Evolutionary conservation across 305 asterid species (phyloP).

Genomic region (Fraxinus xanthoxyloides): DNA sequence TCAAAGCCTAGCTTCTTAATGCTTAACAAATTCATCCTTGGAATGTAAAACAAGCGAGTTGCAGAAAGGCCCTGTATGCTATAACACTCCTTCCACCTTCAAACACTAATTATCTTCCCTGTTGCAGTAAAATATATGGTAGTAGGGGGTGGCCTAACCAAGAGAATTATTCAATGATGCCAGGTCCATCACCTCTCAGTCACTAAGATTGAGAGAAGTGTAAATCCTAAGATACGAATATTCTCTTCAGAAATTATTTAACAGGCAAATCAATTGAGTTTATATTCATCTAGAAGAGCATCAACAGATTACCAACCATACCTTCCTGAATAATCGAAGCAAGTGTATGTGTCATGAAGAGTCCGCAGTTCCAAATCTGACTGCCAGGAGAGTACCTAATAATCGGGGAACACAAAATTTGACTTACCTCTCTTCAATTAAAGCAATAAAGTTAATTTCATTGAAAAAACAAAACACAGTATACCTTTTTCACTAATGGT

Average conservation of each 20-base stretch:
- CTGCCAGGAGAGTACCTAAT: constrained; percentile 85
- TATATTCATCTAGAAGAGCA: constrained; percentile 20
- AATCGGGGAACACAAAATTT: constrained; percentile 24
- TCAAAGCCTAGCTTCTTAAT: background rate
- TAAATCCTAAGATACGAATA: constrained; percentile 1
- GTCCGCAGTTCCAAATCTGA: constrained; percentile 62
- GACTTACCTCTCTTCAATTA: constrained; percentile 25
- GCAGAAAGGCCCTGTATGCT: background rate
- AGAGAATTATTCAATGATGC: background rate
- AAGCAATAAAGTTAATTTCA: constrained; percentile 18
- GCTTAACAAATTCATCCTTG: background rate
- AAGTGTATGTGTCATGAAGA: constrained; percentile 83
- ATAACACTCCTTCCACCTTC: background rate
- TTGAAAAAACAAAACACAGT: constrained; percentile 15
- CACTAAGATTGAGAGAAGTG: constrained; percentile 15
- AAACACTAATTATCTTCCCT: background rate
- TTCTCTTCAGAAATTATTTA: constrained; percentile 6
- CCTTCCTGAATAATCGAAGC: constrained; percentile 95
- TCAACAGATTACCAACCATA: constrained; percentile 35
- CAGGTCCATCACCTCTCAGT: background rate
- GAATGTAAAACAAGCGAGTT: background rate
- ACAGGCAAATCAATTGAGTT: constrained; percentile 14
- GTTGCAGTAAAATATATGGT: background rate
- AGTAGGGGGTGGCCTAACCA: background rate
- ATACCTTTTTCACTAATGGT: constrained; percentile 74